phyloP scores from a whole-genome alignment of 192 early-diverging fungal species.

The Dissophora globulifera region DNA sequence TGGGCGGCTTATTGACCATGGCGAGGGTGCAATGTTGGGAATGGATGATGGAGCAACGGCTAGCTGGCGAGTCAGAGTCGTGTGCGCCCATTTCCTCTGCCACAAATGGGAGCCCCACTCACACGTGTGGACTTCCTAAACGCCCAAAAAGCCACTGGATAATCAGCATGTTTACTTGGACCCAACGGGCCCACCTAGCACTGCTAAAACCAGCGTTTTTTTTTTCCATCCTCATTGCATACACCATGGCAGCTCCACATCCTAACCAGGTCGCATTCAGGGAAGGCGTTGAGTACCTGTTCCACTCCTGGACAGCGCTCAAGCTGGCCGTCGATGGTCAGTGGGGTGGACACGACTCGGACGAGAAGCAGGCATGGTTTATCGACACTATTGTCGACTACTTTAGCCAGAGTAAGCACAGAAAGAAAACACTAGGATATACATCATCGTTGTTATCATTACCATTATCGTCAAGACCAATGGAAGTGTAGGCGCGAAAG shows the following conservation, averaged over 20 bases:
- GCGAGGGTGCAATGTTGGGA: not conserved
- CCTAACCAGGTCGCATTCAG: slow-evolving; percentile 64
- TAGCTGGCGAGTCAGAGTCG: no score
- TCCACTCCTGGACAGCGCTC: slow-evolving; percentile 77
- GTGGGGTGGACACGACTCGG: slow-evolving; percentile 75
- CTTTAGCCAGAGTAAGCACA: slow-evolving; percentile 65
- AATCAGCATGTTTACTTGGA: not conserved
- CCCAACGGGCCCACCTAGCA: no score
- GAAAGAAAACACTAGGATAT: not conserved
- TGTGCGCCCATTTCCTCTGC: no score
- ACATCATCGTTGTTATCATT: no score
- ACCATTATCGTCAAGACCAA: no score
- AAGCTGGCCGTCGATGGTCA: slow-evolving; percentile 74
- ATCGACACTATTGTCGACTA: slow-evolving; percentile 71
- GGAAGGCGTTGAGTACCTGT: slow-evolving; percentile 70
- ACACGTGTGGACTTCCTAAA: no score
- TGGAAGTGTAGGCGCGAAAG: no score
- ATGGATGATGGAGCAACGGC: not conserved
- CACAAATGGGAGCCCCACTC: no score
- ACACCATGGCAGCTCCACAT: slow-evolving; percentile 40
- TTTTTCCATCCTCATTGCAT: no score
- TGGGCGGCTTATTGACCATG: slow-evolving; percentile 53
- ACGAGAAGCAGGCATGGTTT: slow-evolving; percentile 77
- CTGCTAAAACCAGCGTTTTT: no score
- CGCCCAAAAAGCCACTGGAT: no score